Percentiles rank a stretch among this genome's conserved stretches.
Evolutionary conservation across 257 asterid species (phyloP).

Genomic region (Phtheirospermum japonicum): DNA sequence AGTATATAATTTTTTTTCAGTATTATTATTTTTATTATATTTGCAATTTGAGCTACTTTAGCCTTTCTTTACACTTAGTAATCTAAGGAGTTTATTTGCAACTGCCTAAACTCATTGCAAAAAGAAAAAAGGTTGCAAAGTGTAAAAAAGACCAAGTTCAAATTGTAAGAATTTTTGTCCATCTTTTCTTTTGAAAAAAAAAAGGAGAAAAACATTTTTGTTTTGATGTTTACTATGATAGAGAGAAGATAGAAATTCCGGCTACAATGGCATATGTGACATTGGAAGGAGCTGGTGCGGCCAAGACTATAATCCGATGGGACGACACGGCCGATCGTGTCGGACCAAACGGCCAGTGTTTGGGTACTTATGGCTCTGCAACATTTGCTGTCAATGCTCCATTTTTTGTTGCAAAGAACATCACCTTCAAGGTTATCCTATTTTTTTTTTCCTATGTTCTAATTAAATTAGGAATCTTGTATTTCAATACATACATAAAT

Average conservation of each 20-base stretch:
- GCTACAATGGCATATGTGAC: slow-evolving; percentile 71
- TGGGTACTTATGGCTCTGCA: slow-evolving; percentile 92
- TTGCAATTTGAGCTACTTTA: not conserved
- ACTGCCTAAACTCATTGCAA: too few relatives aligned
- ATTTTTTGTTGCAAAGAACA: slow-evolving; percentile 69
- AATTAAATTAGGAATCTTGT: too few relatives aligned
- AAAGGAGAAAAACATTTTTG: not conserved
- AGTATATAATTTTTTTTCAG: too few relatives aligned
- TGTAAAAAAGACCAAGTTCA: too few relatives aligned
- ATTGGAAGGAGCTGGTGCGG: slow-evolving; percentile 58
- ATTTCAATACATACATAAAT: not conserved
- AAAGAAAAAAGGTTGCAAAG: too few relatives aligned
- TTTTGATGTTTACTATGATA: slow-evolving; percentile 18
- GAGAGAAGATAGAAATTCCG: slow-evolving; percentile 91
- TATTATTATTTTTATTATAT: too few relatives aligned
- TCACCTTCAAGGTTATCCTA: slow-evolving; percentile 63
- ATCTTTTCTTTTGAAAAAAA: too few relatives aligned
- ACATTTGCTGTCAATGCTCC: slow-evolving; percentile 89
- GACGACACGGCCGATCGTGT: slow-evolving; percentile 67
- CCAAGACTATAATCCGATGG: slow-evolving; percentile 65
- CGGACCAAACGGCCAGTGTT: slow-evolving; percentile 51
- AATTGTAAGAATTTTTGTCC: too few relatives aligned
- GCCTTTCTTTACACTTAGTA: too few relatives aligned
- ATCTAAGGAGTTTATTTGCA: too few relatives aligned
- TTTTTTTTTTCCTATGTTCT: too few relatives aligned